A percentile compares a stretch with the other conserved stretches of the same genome.
Evolutionary conservation across 1,139 yeast species (phyloP).

Genomic region (Groenewaldozyma sp.): DNA sequence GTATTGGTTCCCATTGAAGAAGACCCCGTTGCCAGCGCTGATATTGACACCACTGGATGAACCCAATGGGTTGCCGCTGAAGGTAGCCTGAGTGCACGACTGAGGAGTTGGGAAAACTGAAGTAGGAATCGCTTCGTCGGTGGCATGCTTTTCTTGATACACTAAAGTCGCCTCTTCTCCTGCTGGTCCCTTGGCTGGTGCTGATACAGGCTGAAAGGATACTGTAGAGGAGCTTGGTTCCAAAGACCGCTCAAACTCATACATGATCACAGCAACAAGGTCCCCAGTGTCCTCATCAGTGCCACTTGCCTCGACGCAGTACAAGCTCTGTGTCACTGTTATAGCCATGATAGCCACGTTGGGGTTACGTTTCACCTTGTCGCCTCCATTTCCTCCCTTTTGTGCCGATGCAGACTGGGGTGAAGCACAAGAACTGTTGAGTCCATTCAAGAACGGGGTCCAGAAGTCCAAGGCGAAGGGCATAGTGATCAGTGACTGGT

Average conservation of each 20-base stretch:
- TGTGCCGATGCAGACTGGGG: conserved; percentile 4
- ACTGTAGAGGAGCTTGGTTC: conserved; percentile 30
- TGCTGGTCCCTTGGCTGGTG: background rate
- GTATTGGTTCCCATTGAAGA: background rate
- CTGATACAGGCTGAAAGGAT: conserved; percentile 24
- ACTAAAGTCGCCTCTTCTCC: background rate
- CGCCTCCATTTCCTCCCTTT: too few species aligned
- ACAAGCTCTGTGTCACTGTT: conserved; percentile 29
- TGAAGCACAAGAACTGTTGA: too few species aligned
- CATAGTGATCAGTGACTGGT: conserved; percentile 15
- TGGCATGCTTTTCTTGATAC: background rate
- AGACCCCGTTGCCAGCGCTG: too few species aligned
- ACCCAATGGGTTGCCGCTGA: background rate
- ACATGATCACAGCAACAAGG: conserved; percentile 25
- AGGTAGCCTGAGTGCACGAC: background rate
- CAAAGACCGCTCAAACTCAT: conserved; percentile 30
- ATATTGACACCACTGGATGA: too few species aligned
- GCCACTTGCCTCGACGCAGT: conserved; percentile 12
- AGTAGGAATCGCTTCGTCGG: too few species aligned
- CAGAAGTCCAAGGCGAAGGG: conserved; percentile 34
- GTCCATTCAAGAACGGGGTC: conserved; percentile 31
- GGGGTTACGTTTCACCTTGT: conserved; percentile 22
- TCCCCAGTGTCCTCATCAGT: conserved; percentile 7
- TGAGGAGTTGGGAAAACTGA: background rate
- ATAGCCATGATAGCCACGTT: conserved; percentile 29